Conservation (phyloP, 2,329 filamentous ascomycete genomes). For the Triangularia setosa region DNA sequence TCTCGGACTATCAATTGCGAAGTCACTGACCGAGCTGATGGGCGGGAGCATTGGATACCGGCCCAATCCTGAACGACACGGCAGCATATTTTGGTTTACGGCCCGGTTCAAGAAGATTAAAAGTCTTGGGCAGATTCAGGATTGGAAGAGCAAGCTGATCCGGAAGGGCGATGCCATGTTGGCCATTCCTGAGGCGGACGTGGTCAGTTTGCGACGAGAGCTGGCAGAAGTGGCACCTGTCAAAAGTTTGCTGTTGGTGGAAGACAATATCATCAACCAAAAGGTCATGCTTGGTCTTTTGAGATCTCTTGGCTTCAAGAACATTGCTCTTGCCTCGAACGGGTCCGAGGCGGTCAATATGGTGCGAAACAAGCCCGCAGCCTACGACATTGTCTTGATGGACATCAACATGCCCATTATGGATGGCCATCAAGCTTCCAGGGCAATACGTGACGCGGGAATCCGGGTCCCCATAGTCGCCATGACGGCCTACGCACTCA, state of each 20-base stretch:
- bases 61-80: constrained; percentile 42
- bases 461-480: constrained; percentile 39
- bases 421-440: constrained; percentile 51
- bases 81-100: constrained; percentile 52
- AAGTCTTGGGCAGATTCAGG: constrained; percentile 29
- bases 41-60: constrained; percentile 43
- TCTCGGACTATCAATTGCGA: constrained; percentile 73
- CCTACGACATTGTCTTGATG: constrained; percentile 51
- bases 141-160: constrained; percentile 23
- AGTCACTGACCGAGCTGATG: constrained; percentile 77
- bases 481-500: constrained; percentile 54
- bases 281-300: constrained; percentile 38
- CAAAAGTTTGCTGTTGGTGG: constrained; percentile 39
- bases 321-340: constrained; percentile 40
- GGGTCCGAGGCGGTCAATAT: constrained; percentile 41
- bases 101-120: constrained; percentile 38
- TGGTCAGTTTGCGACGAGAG: constrained; percentile 18
- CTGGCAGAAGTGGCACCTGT: constrained; percentile 36
- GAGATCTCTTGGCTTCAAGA: constrained; percentile 37
- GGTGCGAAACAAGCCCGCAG: constrained; percentile 38
- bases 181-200: background rate
- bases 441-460: constrained; percentile 41
- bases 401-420: constrained; percentile 58
- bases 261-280: constrained; percentile 43
- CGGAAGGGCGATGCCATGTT: constrained; percentile 13